Conservation (phyloP, 1,139 yeast genomes). For the Lizanozyma gosingica region DNA sequence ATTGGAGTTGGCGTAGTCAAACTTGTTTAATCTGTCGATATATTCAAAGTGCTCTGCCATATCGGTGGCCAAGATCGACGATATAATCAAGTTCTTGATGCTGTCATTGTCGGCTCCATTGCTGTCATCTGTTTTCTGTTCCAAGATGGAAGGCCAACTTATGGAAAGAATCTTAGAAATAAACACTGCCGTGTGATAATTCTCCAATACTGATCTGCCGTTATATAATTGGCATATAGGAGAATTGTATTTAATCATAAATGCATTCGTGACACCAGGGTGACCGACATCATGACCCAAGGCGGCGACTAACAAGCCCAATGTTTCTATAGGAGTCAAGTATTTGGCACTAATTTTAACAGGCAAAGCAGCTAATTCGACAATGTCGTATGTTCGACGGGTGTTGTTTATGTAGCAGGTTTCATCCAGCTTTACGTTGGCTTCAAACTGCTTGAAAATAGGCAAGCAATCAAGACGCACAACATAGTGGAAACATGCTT, state of each 20-base stretch:
- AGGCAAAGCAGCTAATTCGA: neutral
- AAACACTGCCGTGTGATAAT: slow-evolving; percentile 73
- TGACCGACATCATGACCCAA: slow-evolving; percentile 95
- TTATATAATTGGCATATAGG: slow-evolving; percentile 58
- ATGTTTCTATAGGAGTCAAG: slow-evolving; percentile 39
- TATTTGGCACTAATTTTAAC: slow-evolving; percentile 8
- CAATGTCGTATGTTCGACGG: neutral
- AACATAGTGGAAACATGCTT: slow-evolving; percentile 70
- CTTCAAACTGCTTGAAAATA: slow-evolving; percentile 25
- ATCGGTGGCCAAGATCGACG: slow-evolving; percentile 76
- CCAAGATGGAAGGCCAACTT: slow-evolving; percentile 56
- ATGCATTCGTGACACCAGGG: slow-evolving; percentile 85
- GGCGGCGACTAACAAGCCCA: slow-evolving; percentile 68
- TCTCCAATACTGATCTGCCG: slow-evolving; percentile 69
- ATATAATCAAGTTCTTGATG: slow-evolving; percentile 26
- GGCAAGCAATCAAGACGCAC: slow-evolving; percentile 41
- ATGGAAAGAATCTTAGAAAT: slow-evolving; percentile 44
- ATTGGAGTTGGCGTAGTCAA: slow-evolving; percentile 15
- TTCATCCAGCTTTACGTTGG: slow-evolving; percentile 7
- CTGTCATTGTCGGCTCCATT: slow-evolving; percentile 8
- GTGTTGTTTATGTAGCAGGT: neutral
- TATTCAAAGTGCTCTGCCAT: slow-evolving; percentile 86
- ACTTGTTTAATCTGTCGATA: slow-evolving; percentile 39
- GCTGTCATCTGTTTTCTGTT: slow-evolving; percentile 5
- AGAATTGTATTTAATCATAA: slow-evolving; percentile 52